Evolutionary conservation across 2,329 filamentous ascomycete species (phyloP), one percentile per base, ranked within the genome.

Genomic region (Aspergillus sp.): DNA sequence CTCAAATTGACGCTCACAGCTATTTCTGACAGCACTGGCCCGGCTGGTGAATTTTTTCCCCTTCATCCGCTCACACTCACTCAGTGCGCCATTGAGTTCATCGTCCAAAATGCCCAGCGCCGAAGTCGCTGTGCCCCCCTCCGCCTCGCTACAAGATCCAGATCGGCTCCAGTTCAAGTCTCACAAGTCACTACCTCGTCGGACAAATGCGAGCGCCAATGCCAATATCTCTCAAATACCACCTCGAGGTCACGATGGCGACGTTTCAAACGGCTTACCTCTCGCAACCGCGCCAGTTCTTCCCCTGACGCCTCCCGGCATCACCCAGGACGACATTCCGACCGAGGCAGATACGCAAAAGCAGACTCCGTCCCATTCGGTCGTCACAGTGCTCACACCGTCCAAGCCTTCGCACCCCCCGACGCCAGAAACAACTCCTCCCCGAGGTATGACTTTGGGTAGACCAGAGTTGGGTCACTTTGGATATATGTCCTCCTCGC

Each of bases 381-480:
- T 68, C 20, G 60, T 60, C 39, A 65, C 65, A 30, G 65, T 65
- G 39, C 77, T 79, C 54, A 90, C 87, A 5, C 86, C 87, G 50
- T 82, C 85, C 27, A 84, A 85, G 62, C 84, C 87, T 62, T 82
- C 82, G 67, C 89, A 86, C 65, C 87, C 87, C 15, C 89, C 88
- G 33, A 92, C 89, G 3, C 89, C 89, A 34, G 89, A 91, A 73
- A 83, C 89, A 46, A 92, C 89, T 15, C 89, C 89, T 52, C 89
- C 89, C 37, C 82, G 85, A 57, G 63, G 68, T 33, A 62, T 67
- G 22, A 67, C 71, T n/a, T 64, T 64, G 5, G 54, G 27, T 56
- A 71, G 68, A 54, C 64, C 82, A 17, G 70, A 73, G 17, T 67
- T 79, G 45, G 74, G 73, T 61, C 82, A 86, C 61, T 80, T 82